These are phyloP conservation scores for Articulospora tetracladia DNA, from an alignment of 495 filamentous ascomycete species.

Conservation along the genomic window DNA sequence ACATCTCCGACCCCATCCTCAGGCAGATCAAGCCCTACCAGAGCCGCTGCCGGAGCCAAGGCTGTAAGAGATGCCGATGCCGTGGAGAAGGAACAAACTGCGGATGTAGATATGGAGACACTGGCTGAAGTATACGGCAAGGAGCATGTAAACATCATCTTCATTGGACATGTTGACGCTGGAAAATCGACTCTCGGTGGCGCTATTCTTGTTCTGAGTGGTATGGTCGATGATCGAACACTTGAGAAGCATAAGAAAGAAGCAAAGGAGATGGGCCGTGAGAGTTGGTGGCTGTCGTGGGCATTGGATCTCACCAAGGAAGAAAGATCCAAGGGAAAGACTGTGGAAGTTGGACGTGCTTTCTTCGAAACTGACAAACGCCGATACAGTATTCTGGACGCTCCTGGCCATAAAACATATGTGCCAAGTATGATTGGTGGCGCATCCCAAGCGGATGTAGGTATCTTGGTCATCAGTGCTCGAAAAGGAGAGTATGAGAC, in stretches of 20 bases:
- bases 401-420: slow-evolving; percentile 94
- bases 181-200: slow-evolving; percentile 96
- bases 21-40: slow-evolving; percentile 68
- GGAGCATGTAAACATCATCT: slow-evolving; percentile 97
- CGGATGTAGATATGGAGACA: slow-evolving; percentile 86
- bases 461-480: slow-evolving; percentile 92
- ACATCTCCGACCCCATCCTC: slow-evolving; percentile 75
- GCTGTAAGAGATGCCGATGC: slow-evolving; percentile 70
- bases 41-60: slow-evolving; percentile 45
- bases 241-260: slow-evolving; percentile 97
- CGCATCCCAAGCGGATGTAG: slow-evolving; percentile 93
- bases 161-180: slow-evolving; percentile 97
- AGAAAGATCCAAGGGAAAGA: slow-evolving; percentile 95
- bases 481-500: slow-evolving; percentile 99
- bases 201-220: slow-evolving; percentile 84
- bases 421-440: slow-evolving; percentile 97
- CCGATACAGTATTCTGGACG: slow-evolving; percentile 90
- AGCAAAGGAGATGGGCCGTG: slow-evolving; percentile 91
- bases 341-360: slow-evolving; percentile 92
- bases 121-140: slow-evolving; percentile 97
- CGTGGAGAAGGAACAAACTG: slow-evolving; percentile 81
- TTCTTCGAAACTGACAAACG: slow-evolving; percentile 93
- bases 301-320: slow-evolving; percentile 95
- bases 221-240: slow-evolving; percentile 98
- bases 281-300: slow-evolving; percentile 99